Conservation (phyloP, 495 filamentous ascomycete genomes). For the Patellaria atrata region DNA sequence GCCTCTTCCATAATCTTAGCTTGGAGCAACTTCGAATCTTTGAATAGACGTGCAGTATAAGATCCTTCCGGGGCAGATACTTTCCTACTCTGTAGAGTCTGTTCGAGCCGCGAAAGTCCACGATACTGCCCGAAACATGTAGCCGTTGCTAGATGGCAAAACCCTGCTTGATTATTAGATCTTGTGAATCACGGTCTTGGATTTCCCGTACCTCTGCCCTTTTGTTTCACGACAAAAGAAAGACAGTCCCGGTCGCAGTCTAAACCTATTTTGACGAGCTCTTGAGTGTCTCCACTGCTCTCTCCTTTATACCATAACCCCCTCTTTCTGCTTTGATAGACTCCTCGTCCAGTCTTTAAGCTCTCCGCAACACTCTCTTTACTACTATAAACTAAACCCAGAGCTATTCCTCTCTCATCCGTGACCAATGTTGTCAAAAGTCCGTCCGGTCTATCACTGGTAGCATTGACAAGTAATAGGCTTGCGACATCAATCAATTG, state of each 20-base stretch:
- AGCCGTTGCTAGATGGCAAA: slow-evolving; percentile 85
- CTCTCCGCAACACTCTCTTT: slow-evolving; percentile 79
- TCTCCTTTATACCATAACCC: slow-evolving; percentile 96
- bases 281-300: slow-evolving; percentile 82
- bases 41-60: slow-evolving; percentile 86
- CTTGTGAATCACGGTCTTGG: slow-evolving; percentile 11
- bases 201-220: slow-evolving; percentile 44
- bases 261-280: slow-evolving; percentile 65
- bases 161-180: slow-evolving; percentile 39
- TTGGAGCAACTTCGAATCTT: slow-evolving; percentile 70
- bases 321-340: slow-evolving; percentile 89
- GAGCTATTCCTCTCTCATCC: slow-evolving; percentile 69
- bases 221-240: slow-evolving; percentile 76
- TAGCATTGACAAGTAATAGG: slow-evolving; percentile 52
- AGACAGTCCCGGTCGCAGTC: slow-evolving; percentile 93
- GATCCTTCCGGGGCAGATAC: slow-evolving; percentile 70
- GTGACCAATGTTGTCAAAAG: slow-evolving; percentile 77
- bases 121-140: slow-evolving; percentile 80
- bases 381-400: slow-evolving; percentile 89
- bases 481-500: slow-evolving; percentile 50
- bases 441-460: slow-evolving; percentile 71
- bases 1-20: slow-evolving; percentile 99
- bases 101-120: slow-evolving; percentile 69
- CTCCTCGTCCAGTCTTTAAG: slow-evolving; percentile 71
- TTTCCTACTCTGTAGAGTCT: slow-evolving; percentile 70